phyloP scores from a whole-genome alignment of 306 rosid species.

The Gynostemma pentaphyllum region DNA sequence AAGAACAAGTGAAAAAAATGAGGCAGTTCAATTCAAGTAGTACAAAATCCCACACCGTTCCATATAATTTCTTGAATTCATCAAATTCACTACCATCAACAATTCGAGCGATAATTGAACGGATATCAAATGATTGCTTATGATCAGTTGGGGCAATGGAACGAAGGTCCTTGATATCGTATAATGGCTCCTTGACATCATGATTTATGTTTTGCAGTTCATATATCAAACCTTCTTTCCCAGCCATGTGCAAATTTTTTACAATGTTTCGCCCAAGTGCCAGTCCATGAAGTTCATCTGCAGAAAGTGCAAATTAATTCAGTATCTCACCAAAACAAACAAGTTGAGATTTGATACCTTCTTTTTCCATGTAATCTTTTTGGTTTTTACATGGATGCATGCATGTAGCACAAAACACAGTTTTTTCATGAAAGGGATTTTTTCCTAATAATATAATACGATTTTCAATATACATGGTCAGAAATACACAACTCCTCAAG shows the following conservation, averaged over 20 bases:
- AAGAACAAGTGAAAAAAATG: conserved; percentile 4
- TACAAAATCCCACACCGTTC: conserved; percentile 65
- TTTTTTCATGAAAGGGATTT: not conserved
- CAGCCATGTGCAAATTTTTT: conserved; percentile 93
- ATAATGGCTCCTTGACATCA: conserved; percentile 58
- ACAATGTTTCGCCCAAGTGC: conserved; percentile 74
- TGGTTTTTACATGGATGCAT: not conserved
- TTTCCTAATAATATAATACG: not conserved
- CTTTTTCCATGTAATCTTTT: not conserved
- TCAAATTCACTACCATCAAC: conserved; percentile 97
- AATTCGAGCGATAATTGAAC: conserved; percentile 75
- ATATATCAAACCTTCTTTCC: conserved; percentile 32
- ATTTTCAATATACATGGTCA: not conserved
- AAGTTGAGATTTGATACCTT: not conserved
- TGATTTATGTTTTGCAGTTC: conserved; percentile 26
- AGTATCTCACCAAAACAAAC: conserved; percentile 3
- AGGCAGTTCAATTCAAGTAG: conserved; percentile 18
- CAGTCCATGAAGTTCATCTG: conserved; percentile 89
- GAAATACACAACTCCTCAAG: not conserved
- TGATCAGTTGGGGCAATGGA: conserved; percentile 90
- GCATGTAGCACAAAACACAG: not conserved
- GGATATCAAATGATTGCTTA: conserved; percentile 77
- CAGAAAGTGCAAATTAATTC: conserved; percentile 16
- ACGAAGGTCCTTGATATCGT: conserved; percentile 63
- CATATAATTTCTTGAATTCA: conserved; percentile 96